A percentile compares a stretch with the other conserved stretches of the same genome.
phyloP scores from a whole-genome alignment of 371 early-diverging fungal genomes.

The Lichtheimia ornata region DNA sequence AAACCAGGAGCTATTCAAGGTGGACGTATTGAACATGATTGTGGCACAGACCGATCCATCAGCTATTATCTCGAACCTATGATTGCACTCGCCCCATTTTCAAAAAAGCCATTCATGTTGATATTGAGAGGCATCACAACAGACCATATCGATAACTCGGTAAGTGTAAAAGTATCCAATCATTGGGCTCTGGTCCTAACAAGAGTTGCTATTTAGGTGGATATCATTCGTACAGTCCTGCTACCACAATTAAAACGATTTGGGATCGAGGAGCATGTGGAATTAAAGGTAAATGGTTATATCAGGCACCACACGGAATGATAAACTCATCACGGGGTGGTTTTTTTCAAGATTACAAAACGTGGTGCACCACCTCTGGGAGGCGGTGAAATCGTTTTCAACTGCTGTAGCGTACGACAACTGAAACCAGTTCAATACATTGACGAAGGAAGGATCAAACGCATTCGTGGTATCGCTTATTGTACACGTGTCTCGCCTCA shows the following conservation, averaged over 20 bases:
- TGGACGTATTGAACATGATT: constrained; percentile 86
- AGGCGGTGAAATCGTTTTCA: constrained; percentile 90
- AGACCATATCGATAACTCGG: constrained; percentile 82
- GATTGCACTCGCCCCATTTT: constrained; percentile 91
- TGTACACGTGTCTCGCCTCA: constrained; percentile 94
- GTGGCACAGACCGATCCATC: constrained; percentile 75
- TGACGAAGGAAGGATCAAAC: constrained; percentile 86
- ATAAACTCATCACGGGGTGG: not conserved
- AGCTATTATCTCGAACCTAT: constrained; percentile 93
- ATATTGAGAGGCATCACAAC: constrained; percentile 92
- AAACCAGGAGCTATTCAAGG: constrained; percentile 91
- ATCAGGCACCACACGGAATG: not conserved
- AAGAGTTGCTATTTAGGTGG: constrained; percentile 57
- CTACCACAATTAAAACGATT: constrained; percentile 83
- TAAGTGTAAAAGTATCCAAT: constrained; percentile 27
- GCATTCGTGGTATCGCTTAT: constrained; percentile 95
- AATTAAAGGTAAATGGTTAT: constrained; percentile 65
- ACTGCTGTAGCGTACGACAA: constrained; percentile 80
- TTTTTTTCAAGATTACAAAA: constrained; percentile 64
- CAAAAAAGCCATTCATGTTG: constrained; percentile 78
- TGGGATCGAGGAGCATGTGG: constrained; percentile 82
- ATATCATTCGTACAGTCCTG: constrained; percentile 88
- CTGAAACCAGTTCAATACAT: constrained; percentile 80
- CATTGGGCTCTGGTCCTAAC: not conserved
- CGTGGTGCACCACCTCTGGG: constrained; percentile 96